Conservation (phyloP, 768 basidiomycete genomes). For the Auricularia sp. region DNA sequence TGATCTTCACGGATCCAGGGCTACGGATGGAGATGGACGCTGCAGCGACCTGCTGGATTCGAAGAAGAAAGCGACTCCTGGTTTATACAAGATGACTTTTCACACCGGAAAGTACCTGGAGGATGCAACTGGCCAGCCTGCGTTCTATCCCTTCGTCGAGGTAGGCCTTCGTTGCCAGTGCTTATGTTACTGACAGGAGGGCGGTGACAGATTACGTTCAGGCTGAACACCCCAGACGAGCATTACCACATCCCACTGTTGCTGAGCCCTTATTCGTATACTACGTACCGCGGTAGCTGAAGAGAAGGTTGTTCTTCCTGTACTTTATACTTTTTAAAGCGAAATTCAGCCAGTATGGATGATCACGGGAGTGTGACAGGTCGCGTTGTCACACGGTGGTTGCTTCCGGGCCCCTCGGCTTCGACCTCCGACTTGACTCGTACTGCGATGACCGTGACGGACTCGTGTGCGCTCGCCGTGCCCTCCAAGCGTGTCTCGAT, state of each 20-base stretch:
- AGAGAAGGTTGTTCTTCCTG: background rate
- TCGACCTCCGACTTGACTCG: no score
- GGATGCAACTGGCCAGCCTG: conserved; percentile 37
- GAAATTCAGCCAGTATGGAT: background rate
- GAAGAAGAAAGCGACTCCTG: conserved; percentile 38
- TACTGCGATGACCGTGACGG: no score
- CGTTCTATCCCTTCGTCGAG: conserved; percentile 90
- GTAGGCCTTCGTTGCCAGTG: conserved; percentile 25
- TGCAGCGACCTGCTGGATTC: conserved; percentile 63
- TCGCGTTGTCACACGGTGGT: no score
- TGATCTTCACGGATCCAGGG: conserved; percentile 28
- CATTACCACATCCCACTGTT: conserved; percentile 90
- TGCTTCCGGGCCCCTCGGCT: no score
- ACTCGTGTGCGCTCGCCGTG: no score
- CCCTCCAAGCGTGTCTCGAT: background rate
- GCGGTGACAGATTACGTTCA: conserved; percentile 61
- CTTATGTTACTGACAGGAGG: background rate
- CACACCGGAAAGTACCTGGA: conserved; percentile 77
- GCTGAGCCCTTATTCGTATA: conserved; percentile 84
- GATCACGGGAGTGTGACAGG: background rate
- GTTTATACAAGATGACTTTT: conserved; percentile 79
- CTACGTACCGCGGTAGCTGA: conserved; percentile 86
- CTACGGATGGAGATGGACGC: conserved; percentile 74
- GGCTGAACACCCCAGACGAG: conserved; percentile 57
- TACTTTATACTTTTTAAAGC: background rate